A percentile compares a stretch with the other conserved stretches of the same genome.
Evolutionary conservation across 257 asterid species (phyloP).

Genomic region (Solanum sitiens): DNA sequence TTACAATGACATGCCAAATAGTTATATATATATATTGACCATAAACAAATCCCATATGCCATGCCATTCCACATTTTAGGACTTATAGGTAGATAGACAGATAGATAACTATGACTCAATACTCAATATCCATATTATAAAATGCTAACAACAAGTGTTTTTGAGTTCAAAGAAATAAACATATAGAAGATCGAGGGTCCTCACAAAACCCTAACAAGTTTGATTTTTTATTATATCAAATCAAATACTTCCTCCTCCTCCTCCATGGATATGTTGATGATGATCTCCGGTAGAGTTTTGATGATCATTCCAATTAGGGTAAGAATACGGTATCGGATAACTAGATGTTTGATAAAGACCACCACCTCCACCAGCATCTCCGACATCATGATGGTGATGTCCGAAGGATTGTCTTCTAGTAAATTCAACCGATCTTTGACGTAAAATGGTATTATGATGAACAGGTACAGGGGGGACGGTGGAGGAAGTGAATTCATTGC

Average conservation of each 20-base stretch:
- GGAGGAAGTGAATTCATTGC: constrained; percentile 3
- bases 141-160: neutral
- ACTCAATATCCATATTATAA: neutral
- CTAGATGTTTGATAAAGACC: constrained; percentile 10
- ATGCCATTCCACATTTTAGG: neutral
- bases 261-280: neutral
- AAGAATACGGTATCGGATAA: constrained; percentile 11
- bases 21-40: constrained; percentile 7
- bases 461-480: neutral
- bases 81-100: neutral
- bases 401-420: neutral
- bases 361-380: neutral
- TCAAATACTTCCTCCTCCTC: constrained; percentile 10
- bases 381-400: neutral
- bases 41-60: constrained; percentile 2
- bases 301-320: constrained; percentile 16
- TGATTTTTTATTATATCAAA: neutral
- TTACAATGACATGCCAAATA: constrained; percentile 7
- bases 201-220: neutral
- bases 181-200: neutral
- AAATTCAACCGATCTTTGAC: neutral
- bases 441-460: neutral
- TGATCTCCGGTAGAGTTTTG: neutral
- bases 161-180: neutral
- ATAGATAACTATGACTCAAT: neutral